A percentile compares a stretch with the other conserved stretches of the same genome.
Conservation (phyloP, 176 grass and related monocot genomes). For the Avena atlantica region DNA sequence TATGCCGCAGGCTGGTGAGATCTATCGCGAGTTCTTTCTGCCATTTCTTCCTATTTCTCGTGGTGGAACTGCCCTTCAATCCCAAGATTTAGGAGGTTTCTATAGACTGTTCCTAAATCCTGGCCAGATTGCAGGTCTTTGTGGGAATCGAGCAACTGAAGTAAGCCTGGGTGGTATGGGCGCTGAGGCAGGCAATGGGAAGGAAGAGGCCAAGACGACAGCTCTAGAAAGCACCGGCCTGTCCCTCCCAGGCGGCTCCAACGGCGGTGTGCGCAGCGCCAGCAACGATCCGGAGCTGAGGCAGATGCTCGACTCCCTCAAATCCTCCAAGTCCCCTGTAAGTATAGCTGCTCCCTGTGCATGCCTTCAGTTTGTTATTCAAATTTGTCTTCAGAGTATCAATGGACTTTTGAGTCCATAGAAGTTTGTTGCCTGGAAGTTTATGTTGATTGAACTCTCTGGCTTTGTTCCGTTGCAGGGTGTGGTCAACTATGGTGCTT, state of each 20-base stretch:
- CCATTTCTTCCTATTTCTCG: not conserved
- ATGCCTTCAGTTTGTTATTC: not conserved
- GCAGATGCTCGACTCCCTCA: conserved; percentile 65
- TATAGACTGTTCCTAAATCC: not conserved
- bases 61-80: not conserved
- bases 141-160: not conserved
- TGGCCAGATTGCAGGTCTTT: not conserved
- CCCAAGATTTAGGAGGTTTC: not conserved
- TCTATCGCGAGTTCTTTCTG: not conserved
- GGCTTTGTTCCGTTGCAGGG: conserved; percentile 60
- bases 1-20: not conserved
- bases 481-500: conserved; percentile 79
- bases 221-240: conserved; percentile 49
- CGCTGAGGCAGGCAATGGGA: conserved; percentile 3
- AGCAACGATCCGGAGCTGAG: conserved; percentile 61
- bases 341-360: conserved; percentile 7
- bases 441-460: conserved; percentile 38
- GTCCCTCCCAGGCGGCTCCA: conserved; percentile 39
- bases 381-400: not conserved
- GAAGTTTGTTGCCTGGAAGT: not conserved
- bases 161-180: conserved; percentile 15
- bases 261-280: conserved; percentile 58
- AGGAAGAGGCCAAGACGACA: conserved; percentile 38
- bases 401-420: not conserved
- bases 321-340: conserved; percentile 71